Conservation (phyloP, 305 asterid species). For the Solanum aculeatissimum region DNA sequence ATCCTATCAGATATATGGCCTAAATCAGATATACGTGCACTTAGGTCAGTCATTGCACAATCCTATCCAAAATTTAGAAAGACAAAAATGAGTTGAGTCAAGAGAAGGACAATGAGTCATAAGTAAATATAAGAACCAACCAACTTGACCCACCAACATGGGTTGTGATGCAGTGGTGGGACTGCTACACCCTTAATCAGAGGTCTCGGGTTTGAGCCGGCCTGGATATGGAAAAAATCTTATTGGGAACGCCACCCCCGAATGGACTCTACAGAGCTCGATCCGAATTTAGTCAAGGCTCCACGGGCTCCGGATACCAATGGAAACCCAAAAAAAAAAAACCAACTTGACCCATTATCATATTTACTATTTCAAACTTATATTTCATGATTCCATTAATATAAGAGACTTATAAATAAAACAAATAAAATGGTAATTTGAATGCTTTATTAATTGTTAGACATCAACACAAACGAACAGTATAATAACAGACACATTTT, state of each 20-base stretch:
- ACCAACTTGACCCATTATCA: neutral
- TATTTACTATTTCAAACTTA: neutral
- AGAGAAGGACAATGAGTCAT: neutral
- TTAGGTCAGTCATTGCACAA: neutral
- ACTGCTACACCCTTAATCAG: too few species aligned
- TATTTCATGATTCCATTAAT: neutral
- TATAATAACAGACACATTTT: neutral
- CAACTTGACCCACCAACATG: neutral
- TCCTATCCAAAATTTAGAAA: neutral
- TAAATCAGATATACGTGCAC: neutral
- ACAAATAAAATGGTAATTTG: neutral
- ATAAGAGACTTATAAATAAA: neutral
- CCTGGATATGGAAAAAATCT: too few species aligned
- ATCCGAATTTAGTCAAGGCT: too few species aligned
- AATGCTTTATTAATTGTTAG: neutral
- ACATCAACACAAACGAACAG: neutral
- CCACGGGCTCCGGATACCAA: too few species aligned
- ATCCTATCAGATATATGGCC: too few species aligned
- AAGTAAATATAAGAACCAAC: neutral
- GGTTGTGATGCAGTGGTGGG: too few species aligned
- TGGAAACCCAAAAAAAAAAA: too few species aligned
- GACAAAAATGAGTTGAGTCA: neutral
- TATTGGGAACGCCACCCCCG: too few species aligned
- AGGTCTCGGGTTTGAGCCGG: too few species aligned
- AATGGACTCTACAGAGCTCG: too few species aligned